Conservation (phyloP, 306 rosid species). For the Astragalus membranaceus region DNA sequence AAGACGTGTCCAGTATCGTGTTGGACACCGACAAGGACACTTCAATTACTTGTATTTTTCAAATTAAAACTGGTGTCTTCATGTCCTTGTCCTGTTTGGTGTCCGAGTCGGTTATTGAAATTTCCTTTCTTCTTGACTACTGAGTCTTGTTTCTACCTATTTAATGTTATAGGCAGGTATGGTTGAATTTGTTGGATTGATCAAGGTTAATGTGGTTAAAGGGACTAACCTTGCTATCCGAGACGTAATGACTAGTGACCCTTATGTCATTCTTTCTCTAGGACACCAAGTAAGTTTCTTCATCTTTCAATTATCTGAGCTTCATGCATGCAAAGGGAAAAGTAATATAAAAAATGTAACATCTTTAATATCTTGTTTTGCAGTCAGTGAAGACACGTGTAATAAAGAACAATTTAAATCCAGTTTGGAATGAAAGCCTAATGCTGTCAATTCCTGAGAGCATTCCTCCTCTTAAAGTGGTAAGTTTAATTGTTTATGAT, state of each 20-base stretch:
- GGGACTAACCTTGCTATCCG: conserved; percentile 84
- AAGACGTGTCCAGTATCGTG: no score
- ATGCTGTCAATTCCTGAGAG: conserved; percentile 87
- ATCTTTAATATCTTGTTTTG: conserved; percentile 14
- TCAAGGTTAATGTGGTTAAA: conserved; percentile 84
- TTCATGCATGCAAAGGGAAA: not conserved
- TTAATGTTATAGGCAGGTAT: conserved; percentile 80
- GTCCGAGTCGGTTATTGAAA: not conserved
- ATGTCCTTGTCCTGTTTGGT: no score
- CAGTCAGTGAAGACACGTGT: conserved; percentile 92
- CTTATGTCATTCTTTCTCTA: conserved; percentile 79
- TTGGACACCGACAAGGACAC: no score
- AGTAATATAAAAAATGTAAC: not conserved
- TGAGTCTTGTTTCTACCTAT: conserved; percentile 26
- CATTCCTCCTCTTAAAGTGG: conserved; percentile 85
- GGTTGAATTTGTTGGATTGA: conserved; percentile 88
- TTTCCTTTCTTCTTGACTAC: not conserved
- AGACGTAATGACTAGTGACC: conserved; percentile 82
- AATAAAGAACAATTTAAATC: conserved; percentile 80
- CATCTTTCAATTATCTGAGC: not conserved
- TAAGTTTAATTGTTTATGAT: conserved; percentile 25
- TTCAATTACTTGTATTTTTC: no score
- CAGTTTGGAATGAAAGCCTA: conserved; percentile 92
- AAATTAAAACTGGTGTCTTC: no score
- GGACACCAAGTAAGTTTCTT: conserved; percentile 83